Base-by-base conservation (phyloP, 768 basidiomycete species). In the Sarcodon sp. region DNA sequence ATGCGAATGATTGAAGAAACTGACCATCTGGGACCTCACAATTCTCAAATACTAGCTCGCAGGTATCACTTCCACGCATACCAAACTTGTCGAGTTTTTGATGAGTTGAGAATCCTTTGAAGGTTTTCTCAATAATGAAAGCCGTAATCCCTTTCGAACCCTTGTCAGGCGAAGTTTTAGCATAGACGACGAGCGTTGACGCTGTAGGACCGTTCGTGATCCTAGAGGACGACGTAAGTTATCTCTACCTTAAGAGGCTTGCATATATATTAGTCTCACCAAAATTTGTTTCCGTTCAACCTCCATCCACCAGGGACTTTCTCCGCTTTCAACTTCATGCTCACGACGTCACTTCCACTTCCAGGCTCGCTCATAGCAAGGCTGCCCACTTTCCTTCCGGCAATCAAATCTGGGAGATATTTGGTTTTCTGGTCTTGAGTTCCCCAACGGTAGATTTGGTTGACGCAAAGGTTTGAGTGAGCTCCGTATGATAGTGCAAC, bases 11-110 rank as follows among this genome's bases (percentile, higher is more conserved):
- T 34, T 18, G 46, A 6, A 21, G 31, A 31, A 13, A 46, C 69
- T 44, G 47, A 90, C 90, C 87, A 59, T 87, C 80, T 1, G 93
- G 90, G 3, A 97, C 85, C 55, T 83, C 76, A 55, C 90, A 93
- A 55, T 89, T 75, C 54, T 94, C 88, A 50, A 97, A 96, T 15
- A 93, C 80, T 18, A 96, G 67, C 60, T 97, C 93, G 53, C 89
- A 90, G 3, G 93, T 97, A 56, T 96, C 91, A 51, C 87, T 89
- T 35, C 93, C 93, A 55, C 93, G 70, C 93, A 97, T 97, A 1
- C 93, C 93, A 58, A 96, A 81, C 62, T 97, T 97, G 63, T 97
- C 93, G 16, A 97, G 70, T 57, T 93, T 91, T 50, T 84, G 87
- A 54, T 85, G 83, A 0, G 88, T 86, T 6, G 88, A 89, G 64